Evolutionary conservation across 2,329 filamentous ascomycete species (phyloP).

Genomic region (Arthrobotrys conoides): DNA sequence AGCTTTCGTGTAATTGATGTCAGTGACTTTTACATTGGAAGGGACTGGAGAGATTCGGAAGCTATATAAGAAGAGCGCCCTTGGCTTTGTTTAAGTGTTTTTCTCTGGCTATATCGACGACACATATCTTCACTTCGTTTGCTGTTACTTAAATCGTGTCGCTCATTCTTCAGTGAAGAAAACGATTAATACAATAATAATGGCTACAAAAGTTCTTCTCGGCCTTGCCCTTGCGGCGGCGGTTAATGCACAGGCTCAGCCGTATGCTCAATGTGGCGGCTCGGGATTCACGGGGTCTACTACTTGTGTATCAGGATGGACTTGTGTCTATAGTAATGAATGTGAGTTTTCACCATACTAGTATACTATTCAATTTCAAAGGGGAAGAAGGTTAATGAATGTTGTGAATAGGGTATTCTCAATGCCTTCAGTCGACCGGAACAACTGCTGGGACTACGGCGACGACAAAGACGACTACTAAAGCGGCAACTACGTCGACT

Average conservation of each 20-base stretch:
- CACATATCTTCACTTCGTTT: constrained; percentile 7
- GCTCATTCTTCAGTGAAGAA: constrained; percentile 6
- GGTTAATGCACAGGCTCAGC: constrained; percentile 43
- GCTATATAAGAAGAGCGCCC: constrained; percentile 9
- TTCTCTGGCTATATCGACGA: constrained; percentile 12
- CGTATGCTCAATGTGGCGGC: constrained; percentile 54
- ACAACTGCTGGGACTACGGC: constrained; percentile 16
- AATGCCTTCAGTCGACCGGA: constrained; percentile 54
- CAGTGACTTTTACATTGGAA: not conserved
- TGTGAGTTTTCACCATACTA: constrained; percentile 52
- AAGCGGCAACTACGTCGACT: constrained; percentile 33
- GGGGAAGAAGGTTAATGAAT: not conserved
- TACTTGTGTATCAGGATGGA: constrained; percentile 49
- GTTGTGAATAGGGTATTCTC: constrained; percentile 37
- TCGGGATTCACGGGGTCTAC: constrained; percentile 37
- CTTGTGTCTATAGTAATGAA: constrained; percentile 52
- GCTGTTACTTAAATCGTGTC: not conserved
- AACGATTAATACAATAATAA: constrained; percentile 6
- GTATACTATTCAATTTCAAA: not conserved
- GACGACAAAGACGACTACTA: constrained; percentile 36
- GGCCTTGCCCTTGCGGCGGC: constrained; percentile 50
- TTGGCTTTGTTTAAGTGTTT: not conserved
- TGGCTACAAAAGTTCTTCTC: constrained; percentile 54
- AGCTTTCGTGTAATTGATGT: not conserved
- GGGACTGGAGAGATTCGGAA: not conserved